Percentiles rank a stretch among this genome's conserved stretches.
phyloP scores from a whole-genome alignment of 1,284 basidiomycete genomes.

The Abortiporus biennis region DNA sequence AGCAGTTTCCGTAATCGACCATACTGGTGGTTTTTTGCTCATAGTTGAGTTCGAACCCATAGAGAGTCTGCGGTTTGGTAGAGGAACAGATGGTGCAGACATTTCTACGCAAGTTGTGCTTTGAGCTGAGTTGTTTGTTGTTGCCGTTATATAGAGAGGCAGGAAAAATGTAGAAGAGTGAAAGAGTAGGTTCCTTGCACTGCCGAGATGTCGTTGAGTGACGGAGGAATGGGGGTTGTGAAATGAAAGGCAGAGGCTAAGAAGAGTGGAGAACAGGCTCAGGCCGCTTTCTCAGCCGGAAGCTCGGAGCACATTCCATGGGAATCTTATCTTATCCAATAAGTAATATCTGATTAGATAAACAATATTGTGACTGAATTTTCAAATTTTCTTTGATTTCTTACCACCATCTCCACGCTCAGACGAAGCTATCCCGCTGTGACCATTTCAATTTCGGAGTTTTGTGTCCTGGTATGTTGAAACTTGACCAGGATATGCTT shows the following conservation, averaged over 20 bases:
- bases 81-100: slow-evolving; percentile 1
- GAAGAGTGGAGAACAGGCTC: neutral
- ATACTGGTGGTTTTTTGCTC: slow-evolving; percentile 46
- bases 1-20: slow-evolving; percentile 44
- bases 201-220: neutral
- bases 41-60: slow-evolving; percentile 11
- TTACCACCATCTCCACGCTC: too few species aligned
- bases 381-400: too few species aligned
- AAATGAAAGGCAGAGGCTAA: neutral
- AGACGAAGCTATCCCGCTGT: too few species aligned
- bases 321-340: too few species aligned
- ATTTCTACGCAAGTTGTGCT: too few species aligned
- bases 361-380: too few species aligned
- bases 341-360: too few species aligned
- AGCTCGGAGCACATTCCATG: too few species aligned
- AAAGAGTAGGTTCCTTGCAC: neutral
- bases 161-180: neutral
- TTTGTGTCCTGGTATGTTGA: too few species aligned
- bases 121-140: slow-evolving; percentile 3
- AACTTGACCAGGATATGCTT: too few species aligned
- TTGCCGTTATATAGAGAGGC: neutral
- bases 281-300: too few species aligned
- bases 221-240: neutral
- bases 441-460: too few species aligned
- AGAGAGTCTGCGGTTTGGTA: neutral